These are phyloP conservation scores for Cercophora newfieldiana DNA, from an alignment of 495 filamentous ascomycete species.

Conservation along the genomic window DNA sequence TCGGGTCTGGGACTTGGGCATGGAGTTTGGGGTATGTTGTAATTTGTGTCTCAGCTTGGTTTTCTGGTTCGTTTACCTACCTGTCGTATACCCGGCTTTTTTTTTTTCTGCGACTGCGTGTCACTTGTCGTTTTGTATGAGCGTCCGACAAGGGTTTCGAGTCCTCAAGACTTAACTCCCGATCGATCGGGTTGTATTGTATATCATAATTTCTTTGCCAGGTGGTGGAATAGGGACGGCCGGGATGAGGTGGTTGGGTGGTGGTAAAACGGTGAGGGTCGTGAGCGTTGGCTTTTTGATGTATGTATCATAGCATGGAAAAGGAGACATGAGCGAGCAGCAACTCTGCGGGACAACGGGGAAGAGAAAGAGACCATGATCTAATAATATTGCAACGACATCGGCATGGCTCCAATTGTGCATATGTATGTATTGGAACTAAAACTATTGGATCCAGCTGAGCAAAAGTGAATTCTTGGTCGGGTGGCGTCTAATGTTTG, in stretches of 20 bases:
- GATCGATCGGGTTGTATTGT: neutral
- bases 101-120: conserved; percentile 15
- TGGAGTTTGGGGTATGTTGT: neutral
- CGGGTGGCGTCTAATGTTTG: neutral
- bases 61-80: conserved; percentile 13
- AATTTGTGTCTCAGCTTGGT: conserved; percentile 16
- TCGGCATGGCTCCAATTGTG: neutral
- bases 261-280: neutral
- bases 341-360: neutral
- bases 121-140: conserved; percentile 4
- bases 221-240: neutral
- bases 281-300: neutral
- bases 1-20: conserved; percentile 14
- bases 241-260: neutral
- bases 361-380: conserved; percentile 8
- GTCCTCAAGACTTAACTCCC: neutral
- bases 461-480: neutral
- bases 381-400: conserved; percentile 6
- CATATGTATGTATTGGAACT: too few species aligned
- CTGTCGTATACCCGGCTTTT: conserved; percentile 28
- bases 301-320: conserved; percentile 1
- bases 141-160: neutral
- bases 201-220: conserved; percentile 6
- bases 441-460: neutral
- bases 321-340: neutral